Percentiles rank a stretch among this genome's conserved stretches.
Evolutionary conservation across 1,284 basidiomycete genomes (phyloP).

Genomic region (Cryptococcus floricola): DNA sequence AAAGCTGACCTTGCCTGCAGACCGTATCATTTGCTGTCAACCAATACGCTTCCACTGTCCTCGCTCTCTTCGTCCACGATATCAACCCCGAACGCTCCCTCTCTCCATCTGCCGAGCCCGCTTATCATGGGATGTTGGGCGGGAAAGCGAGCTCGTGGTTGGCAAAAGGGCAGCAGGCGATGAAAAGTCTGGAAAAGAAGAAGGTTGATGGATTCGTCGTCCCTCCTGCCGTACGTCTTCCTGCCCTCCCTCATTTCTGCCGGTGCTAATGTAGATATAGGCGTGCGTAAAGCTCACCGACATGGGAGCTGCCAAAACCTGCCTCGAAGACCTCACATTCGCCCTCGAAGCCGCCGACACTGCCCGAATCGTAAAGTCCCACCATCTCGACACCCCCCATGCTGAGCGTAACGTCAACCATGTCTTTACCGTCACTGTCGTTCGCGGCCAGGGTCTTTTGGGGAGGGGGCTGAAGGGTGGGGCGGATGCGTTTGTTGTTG

Average conservation of each 20-base stretch:
- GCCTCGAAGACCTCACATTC: slow-evolving; percentile 39
- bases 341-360: slow-evolving; percentile 45
- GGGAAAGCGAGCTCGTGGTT: slow-evolving; percentile 47
- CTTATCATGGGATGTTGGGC: slow-evolving; percentile 24
- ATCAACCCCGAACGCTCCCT: slow-evolving; percentile 30
- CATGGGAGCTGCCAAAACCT: slow-evolving; percentile 38
- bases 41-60: slow-evolving; percentile 45
- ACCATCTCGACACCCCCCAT: slow-evolving; percentile 13
- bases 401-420: slow-evolving; percentile 15
- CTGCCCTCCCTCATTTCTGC: background rate
- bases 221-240: slow-evolving; percentile 31
- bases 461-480: slow-evolving; percentile 28
- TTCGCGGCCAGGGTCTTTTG: slow-evolving; percentile 42
- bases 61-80: slow-evolving; percentile 40
- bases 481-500: slow-evolving; percentile 42
- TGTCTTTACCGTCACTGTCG: slow-evolving; percentile 36
- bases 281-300: slow-evolving; percentile 48
- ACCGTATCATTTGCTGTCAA: slow-evolving; percentile 38
- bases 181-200: slow-evolving; percentile 42
- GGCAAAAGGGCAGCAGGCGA: slow-evolving; percentile 46
- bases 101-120: slow-evolving; percentile 21
- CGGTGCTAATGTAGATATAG: slow-evolving; percentile 10
- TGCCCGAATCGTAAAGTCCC: slow-evolving; percentile 34
- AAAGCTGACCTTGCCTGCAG: slow-evolving; percentile 10
- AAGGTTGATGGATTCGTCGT: slow-evolving; percentile 38